Percentiles rank a stretch among this genome's conserved stretches.
phyloP scores from a whole-genome alignment of 108 stramenopile genomes.

The Poteriospumella lacustris region DNA sequence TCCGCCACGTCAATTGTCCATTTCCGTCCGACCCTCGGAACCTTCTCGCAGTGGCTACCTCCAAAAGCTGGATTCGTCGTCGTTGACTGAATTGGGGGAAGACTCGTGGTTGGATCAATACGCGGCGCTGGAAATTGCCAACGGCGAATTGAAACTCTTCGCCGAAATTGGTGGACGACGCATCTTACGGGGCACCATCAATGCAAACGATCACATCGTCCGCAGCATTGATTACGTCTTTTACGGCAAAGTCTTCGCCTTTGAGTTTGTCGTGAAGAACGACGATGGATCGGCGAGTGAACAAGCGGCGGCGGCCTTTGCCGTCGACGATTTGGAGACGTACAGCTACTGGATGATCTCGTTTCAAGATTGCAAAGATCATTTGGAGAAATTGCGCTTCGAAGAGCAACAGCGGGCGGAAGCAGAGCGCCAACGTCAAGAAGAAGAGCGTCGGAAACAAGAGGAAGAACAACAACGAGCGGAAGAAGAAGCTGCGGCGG shows the following conservation, averaged over 20 bases:
- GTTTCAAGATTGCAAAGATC: not conserved
- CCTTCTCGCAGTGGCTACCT: not conserved
- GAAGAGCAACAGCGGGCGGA: not conserved
- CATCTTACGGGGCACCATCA: not conserved
- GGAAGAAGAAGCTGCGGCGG: not conserved
- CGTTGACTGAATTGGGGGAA: not conserved
- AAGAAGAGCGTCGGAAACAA: not conserved
- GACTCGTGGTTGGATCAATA: not conserved
- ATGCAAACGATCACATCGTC: not conserved
- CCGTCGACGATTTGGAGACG: not conserved
- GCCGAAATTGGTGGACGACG: not conserved
- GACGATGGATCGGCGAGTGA: not conserved
- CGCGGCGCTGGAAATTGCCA: not conserved
- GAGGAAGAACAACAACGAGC: not conserved
- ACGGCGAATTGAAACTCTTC: not conserved
- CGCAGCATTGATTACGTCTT: not conserved
- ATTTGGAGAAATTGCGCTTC: too few species aligned
- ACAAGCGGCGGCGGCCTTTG: not conserved
- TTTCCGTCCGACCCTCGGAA: not conserved
- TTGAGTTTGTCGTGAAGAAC: not conserved
- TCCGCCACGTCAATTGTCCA: not conserved
- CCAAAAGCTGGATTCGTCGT: not conserved
- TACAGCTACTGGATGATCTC: not conserved
- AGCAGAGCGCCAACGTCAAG: not conserved
- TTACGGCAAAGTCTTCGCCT: not conserved